phyloP scores from a whole-genome alignment of 2,329 filamentous ascomycete species.

The Ramularia endophylla region DNA sequence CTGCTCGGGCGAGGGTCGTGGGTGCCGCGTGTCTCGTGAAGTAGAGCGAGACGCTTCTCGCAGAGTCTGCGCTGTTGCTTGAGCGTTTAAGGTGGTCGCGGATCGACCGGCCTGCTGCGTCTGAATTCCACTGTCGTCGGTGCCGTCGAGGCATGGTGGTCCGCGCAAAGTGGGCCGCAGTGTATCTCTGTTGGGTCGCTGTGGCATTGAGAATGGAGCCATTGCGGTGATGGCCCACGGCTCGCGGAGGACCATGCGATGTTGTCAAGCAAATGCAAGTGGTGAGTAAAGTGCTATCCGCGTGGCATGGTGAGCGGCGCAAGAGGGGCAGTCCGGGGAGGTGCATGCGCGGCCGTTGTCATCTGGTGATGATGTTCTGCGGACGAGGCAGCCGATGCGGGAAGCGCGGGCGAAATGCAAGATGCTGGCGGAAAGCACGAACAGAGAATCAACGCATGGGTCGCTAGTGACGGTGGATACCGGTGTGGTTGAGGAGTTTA shows the following conservation, averaged over 20 bases:
- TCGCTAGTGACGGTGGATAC: too few relatives aligned
- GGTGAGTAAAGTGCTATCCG: constrained; percentile 4
- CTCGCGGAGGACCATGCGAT: constrained; percentile 17
- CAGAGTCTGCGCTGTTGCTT: constrained; percentile 31
- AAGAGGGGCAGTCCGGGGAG: constrained; percentile 5
- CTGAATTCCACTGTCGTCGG: constrained; percentile 16
- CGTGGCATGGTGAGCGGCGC: constrained; percentile 3
- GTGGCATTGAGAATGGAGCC: constrained; percentile 13
- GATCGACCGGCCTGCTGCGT: constrained; percentile 31
- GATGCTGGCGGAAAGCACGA: too few relatives aligned
- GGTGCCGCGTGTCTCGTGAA: constrained; percentile 7
- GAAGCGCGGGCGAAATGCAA: not conserved
- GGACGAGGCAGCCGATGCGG: constrained; percentile 1
- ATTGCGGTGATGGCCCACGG: constrained; percentile 14
- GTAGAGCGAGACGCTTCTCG: constrained; percentile 22
- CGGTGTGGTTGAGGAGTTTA: too few relatives aligned
- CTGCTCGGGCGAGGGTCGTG: constrained; percentile 6
- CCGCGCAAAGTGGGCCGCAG: constrained; percentile 16
- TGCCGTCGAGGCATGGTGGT: constrained; percentile 18
- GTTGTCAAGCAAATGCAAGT: constrained; percentile 4
- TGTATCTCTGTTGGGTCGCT: constrained; percentile 12
- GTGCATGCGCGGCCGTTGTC: constrained; percentile 1
- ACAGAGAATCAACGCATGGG: too few relatives aligned
- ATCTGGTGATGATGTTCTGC: too few relatives aligned
- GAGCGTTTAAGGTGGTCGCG: constrained; percentile 27